Evolutionary conservation across 2,329 filamentous ascomycete species (phyloP).

Genomic region (Knoxdaviesia capensis): DNA sequence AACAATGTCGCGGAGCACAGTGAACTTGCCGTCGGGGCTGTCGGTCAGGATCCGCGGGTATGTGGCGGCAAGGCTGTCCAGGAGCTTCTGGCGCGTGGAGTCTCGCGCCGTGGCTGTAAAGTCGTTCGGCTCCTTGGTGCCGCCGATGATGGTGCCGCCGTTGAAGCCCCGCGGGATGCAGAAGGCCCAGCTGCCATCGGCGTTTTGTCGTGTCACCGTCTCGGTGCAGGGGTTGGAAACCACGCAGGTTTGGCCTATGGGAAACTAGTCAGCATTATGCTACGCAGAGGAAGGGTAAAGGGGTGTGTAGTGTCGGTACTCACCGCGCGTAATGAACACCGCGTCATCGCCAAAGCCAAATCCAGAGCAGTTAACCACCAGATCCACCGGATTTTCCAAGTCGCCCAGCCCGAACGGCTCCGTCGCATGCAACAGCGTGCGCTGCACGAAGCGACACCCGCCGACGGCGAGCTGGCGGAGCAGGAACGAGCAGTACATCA

Average conservation of each 20-base stretch:
- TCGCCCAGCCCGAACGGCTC: slow-evolving; percentile 9
- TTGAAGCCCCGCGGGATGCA: slow-evolving; percentile 38
- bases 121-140: slow-evolving; percentile 40
- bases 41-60: slow-evolving; percentile 13
- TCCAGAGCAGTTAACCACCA: slow-evolving; percentile 25
- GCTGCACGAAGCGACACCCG: slow-evolving; percentile 13
- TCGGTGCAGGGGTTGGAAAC: slow-evolving; percentile 17
- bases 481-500: slow-evolving; percentile 29
- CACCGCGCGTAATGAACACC: slow-evolving; percentile 22
- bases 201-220: slow-evolving; percentile 38
- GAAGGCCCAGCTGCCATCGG: slow-evolving; percentile 42
- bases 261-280: background rate
- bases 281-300: background rate
- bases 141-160: slow-evolving; percentile 45
- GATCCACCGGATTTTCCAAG: slow-evolving; percentile 15
- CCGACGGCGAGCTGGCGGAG: slow-evolving; percentile 12
- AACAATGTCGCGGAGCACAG: slow-evolving; percentile 21
- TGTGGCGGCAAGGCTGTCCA: slow-evolving; percentile 17
- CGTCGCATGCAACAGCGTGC: slow-evolving; percentile 6
- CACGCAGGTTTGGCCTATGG: slow-evolving; percentile 22
- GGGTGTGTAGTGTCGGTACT: background rate
- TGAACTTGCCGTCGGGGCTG: slow-evolving; percentile 9
- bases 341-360: slow-evolving; percentile 20
- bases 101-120: slow-evolving; percentile 28
- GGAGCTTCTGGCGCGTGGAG: slow-evolving; percentile 24